These are phyloP conservation scores for Geotrichum ghanense DNA, from an alignment of 805 yeast species.

Conservation along the genomic window DNA sequence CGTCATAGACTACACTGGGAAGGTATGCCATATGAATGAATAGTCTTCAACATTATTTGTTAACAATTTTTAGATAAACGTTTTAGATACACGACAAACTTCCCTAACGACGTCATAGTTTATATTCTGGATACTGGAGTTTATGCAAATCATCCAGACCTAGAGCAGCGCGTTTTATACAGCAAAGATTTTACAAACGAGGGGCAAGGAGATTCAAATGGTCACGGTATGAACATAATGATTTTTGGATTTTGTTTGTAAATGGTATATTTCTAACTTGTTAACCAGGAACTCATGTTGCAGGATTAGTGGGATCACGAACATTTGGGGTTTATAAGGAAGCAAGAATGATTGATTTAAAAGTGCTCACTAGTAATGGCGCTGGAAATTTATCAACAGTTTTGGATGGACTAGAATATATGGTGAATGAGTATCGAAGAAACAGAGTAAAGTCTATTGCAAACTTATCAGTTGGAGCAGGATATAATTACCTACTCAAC, in stretches of 20 bases:
- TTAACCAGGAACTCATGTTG: slow-evolving; percentile 60
- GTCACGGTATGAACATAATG: slow-evolving; percentile 46
- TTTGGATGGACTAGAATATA: slow-evolving; percentile 27
- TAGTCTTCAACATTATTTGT: slow-evolving; percentile 39
- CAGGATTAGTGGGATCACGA: slow-evolving; percentile 73
- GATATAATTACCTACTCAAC: slow-evolving; percentile 53
- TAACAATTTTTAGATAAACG: slow-evolving; percentile 38
- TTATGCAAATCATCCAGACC: slow-evolving; percentile 31
- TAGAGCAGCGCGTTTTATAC: slow-evolving; percentile 31
- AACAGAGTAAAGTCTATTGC: slow-evolving; percentile 44
- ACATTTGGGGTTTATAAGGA: slow-evolving; percentile 77
- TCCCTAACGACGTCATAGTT: slow-evolving; percentile 47
- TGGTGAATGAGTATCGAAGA: slow-evolving; percentile 20
- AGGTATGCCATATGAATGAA: slow-evolving; percentile 4
- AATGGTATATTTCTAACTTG: slow-evolving; percentile 3
- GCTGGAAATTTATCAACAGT: slow-evolving; percentile 40
- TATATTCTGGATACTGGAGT: slow-evolving; percentile 80
- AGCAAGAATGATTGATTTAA: slow-evolving; percentile 55
- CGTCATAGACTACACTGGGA: slow-evolving; percentile 15
- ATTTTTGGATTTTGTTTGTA: neutral
- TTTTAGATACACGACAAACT: slow-evolving; percentile 26
- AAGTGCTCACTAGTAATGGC: slow-evolving; percentile 58
- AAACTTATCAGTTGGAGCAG: slow-evolving; percentile 73
- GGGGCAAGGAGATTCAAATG: slow-evolving; percentile 55
- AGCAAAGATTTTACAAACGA: slow-evolving; percentile 37